Conservation (phyloP, 768 basidiomycete species). For the Tremella fuciformis region DNA sequence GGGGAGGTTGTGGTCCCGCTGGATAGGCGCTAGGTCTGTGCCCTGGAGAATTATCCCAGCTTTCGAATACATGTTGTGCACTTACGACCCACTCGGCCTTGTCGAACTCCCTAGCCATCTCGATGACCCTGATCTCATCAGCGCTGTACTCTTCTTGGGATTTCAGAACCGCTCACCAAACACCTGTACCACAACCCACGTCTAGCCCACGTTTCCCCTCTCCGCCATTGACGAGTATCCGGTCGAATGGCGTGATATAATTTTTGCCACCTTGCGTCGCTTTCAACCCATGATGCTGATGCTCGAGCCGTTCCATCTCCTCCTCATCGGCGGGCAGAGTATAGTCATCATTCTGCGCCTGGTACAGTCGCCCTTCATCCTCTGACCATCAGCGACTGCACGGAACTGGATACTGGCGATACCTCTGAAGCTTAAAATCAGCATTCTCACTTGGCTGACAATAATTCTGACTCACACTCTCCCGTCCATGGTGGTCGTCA, state of each 20-base stretch:
- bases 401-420: too few relatives aligned
- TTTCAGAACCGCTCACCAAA: conserved; percentile 15
- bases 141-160: not conserved
- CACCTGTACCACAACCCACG: conserved; percentile 21
- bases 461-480: not conserved
- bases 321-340: not conserved
- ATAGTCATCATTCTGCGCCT: conserved; percentile 1
- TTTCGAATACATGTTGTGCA: not conserved
- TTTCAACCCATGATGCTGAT: conserved; percentile 22
- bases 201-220: conserved; percentile 15
- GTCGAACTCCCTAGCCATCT: conserved; percentile 28
- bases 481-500: not conserved
- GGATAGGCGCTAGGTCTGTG: conserved; percentile 18
- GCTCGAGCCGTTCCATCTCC: conserved; percentile 16
- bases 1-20: conserved; percentile 16
- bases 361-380: conserved; percentile 6
- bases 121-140: conserved; percentile 15
- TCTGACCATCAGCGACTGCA: not conserved
- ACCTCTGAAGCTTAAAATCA: too few relatives aligned
- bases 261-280: conserved; percentile 14
- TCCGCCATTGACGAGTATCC: conserved; percentile 3
- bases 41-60: conserved; percentile 3
- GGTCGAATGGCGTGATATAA: conserved; percentile 20
- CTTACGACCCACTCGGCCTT: conserved; percentile 12
- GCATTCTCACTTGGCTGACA: too few relatives aligned